phyloP scores from a whole-genome alignment of 2,329 filamentous ascomycete genomes.

The Phymatotrichopsis omnivora region DNA sequence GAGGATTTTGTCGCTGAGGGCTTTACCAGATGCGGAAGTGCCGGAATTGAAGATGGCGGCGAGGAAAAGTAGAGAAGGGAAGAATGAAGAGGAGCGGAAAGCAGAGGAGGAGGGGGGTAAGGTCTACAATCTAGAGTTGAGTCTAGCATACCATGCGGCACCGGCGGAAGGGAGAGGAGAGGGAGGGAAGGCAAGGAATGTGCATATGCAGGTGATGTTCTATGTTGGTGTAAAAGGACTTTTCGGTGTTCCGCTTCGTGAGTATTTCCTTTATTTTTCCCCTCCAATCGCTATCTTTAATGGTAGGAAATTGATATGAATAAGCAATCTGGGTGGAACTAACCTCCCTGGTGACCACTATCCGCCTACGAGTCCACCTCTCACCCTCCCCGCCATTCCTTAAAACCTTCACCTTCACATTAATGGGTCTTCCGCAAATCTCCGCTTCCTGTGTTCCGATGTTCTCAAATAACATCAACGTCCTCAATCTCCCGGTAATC shows the following conservation, averaged over 20 bases:
- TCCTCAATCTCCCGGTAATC: conserved; percentile 83
- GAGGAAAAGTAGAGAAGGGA: conserved; percentile 70
- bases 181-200: conserved; percentile 78
- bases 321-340: conserved; percentile 57
- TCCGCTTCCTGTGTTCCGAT: conserved; percentile 84
- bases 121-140: conserved; percentile 66
- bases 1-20: conserved; percentile 59
- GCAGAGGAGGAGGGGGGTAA: conserved; percentile 84
- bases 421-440: conserved; percentile 89
- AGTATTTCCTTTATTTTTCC: too few species aligned
- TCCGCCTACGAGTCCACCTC: conserved; percentile 71
- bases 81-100: conserved; percentile 77
- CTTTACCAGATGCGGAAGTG: conserved; percentile 62
- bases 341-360: conserved; percentile 80
- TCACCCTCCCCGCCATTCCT: conserved; percentile 85
- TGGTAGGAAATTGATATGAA: conserved; percentile 6
- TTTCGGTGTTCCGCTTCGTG: conserved; percentile 70
- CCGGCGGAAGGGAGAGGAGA: conserved; percentile 45
- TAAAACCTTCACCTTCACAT: conserved; percentile 81
- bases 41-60: conserved; percentile 52
- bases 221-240: conserved; percentile 83
- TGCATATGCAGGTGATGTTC: conserved; percentile 95
- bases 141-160: conserved; percentile 51
- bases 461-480: conserved; percentile 80
- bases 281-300: conserved; percentile 24